Conservation (phyloP, 2,329 filamentous ascomycete genomes). For the Colletotrichum plurivorum region DNA sequence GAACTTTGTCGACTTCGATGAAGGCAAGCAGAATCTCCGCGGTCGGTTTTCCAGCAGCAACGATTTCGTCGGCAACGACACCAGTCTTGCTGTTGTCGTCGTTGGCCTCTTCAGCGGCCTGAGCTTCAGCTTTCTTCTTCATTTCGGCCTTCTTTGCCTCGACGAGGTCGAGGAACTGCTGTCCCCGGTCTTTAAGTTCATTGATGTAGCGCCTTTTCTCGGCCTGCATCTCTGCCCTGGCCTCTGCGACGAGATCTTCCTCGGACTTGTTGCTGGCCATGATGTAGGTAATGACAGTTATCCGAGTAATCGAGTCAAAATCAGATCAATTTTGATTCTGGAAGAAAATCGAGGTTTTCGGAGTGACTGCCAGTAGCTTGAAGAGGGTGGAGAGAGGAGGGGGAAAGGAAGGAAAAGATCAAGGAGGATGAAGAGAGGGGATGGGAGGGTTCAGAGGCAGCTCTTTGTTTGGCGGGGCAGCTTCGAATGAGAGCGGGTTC, state of each 20-base stretch:
- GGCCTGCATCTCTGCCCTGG: neutral
- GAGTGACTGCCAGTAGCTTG: too few species aligned
- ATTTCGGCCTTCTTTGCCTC: neutral
- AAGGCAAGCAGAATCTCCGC: constrained; percentile 6
- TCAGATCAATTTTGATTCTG: too few species aligned
- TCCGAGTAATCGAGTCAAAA: too few species aligned
- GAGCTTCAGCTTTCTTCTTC: neutral
- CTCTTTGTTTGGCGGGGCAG: too few species aligned
- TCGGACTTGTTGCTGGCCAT: neutral
- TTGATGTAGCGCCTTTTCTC: neutral
- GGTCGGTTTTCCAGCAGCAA: neutral
- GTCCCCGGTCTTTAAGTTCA: neutral
- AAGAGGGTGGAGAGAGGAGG: too few species aligned
- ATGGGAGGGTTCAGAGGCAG: too few species aligned
- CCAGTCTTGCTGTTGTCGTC: neutral
- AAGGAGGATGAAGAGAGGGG: too few species aligned
- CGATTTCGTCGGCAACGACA: neutral
- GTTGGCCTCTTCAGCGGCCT: neutral
- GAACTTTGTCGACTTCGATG: constrained; percentile 1
- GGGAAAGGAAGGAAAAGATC: too few species aligned
- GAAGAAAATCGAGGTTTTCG: too few species aligned
- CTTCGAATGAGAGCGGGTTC: too few species aligned
- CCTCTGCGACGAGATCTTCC: neutral
- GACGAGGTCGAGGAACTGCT: neutral
- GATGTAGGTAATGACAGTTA: neutral